Conservation (phyloP, 2,329 filamentous ascomycete species). For the Verticillium zaregamsianum region DNA sequence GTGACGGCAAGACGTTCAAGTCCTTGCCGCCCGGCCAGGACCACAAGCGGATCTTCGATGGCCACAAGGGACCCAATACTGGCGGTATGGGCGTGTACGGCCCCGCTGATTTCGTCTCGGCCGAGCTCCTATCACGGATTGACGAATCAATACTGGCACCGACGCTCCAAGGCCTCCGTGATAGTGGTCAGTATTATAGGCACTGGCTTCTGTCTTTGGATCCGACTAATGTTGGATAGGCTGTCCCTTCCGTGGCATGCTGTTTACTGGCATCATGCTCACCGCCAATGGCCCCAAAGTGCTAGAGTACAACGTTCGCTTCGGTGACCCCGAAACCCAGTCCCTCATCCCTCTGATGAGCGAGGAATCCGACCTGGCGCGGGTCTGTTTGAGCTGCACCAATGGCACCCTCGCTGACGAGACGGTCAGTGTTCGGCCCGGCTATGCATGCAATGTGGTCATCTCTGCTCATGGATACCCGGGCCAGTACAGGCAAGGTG, state of each 20-base stretch:
- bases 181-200: neutral
- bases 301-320: conserved; percentile 89
- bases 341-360: conserved; percentile 76
- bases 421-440: conserved; percentile 60
- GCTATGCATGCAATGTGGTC: conserved; percentile 87
- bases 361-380: conserved; percentile 75
- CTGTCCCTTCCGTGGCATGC: conserved; percentile 62
- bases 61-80: conserved; percentile 87
- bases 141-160: conserved; percentile 82
- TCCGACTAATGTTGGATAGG: neutral
- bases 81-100: conserved; percentile 98
- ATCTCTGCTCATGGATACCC: conserved; percentile 91
- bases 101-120: conserved; percentile 75
- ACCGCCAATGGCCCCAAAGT: conserved; percentile 75
- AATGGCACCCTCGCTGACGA: conserved; percentile 69
- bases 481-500: conserved; percentile 75
- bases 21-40: conserved; percentile 90
- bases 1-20: conserved; percentile 79
- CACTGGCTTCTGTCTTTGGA: neutral
- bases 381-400: conserved; percentile 83
- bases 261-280: conserved; percentile 94
- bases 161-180: conserved; percentile 64
- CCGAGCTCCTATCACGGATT: conserved; percentile 71
- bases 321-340: conserved; percentile 90
- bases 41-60: conserved; percentile 92